Evolutionary conservation across 352 stramenopile genomes (phyloP).

Genomic region (Phytophthora rubi): DNA sequence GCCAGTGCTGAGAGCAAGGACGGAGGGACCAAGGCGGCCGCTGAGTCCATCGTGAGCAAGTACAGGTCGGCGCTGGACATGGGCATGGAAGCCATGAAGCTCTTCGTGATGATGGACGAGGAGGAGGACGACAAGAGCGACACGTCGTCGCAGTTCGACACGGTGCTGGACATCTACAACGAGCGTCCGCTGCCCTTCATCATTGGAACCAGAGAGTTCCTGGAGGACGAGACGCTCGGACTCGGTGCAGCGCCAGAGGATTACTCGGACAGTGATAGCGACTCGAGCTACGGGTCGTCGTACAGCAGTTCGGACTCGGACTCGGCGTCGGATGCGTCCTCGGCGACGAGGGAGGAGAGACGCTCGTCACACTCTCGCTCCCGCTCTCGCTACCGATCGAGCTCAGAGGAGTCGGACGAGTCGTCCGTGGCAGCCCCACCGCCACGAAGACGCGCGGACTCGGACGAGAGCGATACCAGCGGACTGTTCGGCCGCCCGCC

Average conservation of each 20-base stretch:
- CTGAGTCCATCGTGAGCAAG: constrained; percentile 72
- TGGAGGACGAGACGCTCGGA: constrained; percentile 85
- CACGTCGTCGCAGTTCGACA: constrained; percentile 64
- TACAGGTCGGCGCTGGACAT: constrained; percentile 81
- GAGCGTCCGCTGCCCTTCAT: constrained; percentile 87
- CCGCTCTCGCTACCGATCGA: constrained; percentile 26
- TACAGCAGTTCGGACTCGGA: constrained; percentile 66
- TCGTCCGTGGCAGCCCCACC: constrained; percentile 35
- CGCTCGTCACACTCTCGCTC: constrained; percentile 20
- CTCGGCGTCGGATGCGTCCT: constrained; percentile 36
- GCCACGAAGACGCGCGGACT: too few species aligned
- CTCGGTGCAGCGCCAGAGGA: constrained; percentile 74
- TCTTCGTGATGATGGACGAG: constrained; percentile 85
- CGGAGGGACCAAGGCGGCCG: constrained; percentile 32
- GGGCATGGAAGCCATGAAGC: constrained; percentile 84
- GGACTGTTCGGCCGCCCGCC: constrained; percentile 59
- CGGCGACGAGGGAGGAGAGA: constrained; percentile 26
- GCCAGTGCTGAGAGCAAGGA: constrained; percentile 22
- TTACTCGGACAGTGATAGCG: constrained; percentile 55
- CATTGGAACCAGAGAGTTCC: constrained; percentile 86
- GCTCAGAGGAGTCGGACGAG: constrained; percentile 50
- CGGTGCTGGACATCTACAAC: constrained; percentile 90
- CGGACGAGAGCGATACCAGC: constrained; percentile 64
- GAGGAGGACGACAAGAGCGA: constrained; percentile 66
- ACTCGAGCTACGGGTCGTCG: constrained; percentile 65